A percentile compares a stretch with the other conserved stretches of the same genome.
These are phyloP conservation scores for Pythium sukuiense DNA, from an alignment of 352 stramenopile species.

Conservation along the genomic window DNA sequence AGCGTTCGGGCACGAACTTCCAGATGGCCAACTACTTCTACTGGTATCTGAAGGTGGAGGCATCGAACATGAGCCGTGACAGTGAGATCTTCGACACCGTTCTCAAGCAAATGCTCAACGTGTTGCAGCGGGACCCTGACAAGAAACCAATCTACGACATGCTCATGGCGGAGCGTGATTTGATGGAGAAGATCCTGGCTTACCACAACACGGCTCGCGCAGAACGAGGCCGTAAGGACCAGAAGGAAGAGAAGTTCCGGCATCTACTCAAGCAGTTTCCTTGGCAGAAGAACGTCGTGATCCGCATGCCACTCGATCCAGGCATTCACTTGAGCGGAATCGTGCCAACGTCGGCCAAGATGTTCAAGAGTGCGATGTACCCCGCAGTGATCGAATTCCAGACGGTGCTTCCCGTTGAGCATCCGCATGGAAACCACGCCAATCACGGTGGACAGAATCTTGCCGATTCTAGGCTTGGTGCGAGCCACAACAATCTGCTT, in stretches of 20 bases:
- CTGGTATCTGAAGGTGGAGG: constrained; percentile 90
- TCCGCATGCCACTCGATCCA: constrained; percentile 89
- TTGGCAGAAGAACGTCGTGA: constrained; percentile 72
- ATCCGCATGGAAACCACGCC: constrained; percentile 13
- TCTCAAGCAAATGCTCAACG: constrained; percentile 92
- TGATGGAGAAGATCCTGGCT: constrained; percentile 93
- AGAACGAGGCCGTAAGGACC: constrained; percentile 94
- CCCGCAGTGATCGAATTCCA: constrained; percentile 96
- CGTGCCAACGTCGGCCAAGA: constrained; percentile 89
- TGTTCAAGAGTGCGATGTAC: constrained; percentile 99
- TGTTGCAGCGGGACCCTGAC: constrained; percentile 91
- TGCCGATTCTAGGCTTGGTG: not conserved
- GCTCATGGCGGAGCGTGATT: constrained; percentile 90
- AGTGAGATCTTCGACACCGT: constrained; percentile 79
- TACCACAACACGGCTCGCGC: constrained; percentile 92
- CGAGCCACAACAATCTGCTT: constrained; percentile 45
- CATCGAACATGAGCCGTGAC: constrained; percentile 68
- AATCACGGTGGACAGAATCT: constrained; percentile 2
- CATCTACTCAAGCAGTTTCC: constrained; percentile 87
- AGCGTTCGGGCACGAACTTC: constrained; percentile 92
- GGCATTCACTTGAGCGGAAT: constrained; percentile 88
- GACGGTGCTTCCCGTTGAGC: constrained; percentile 57
- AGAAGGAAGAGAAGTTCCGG: constrained; percentile 94
- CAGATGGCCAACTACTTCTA: constrained; percentile 99
- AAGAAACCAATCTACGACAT: constrained; percentile 91